Percentiles rank a stretch among this genome's conserved stretches.
Conservation (phyloP, 306 rosid genomes). For the Castanospermum australe region DNA sequence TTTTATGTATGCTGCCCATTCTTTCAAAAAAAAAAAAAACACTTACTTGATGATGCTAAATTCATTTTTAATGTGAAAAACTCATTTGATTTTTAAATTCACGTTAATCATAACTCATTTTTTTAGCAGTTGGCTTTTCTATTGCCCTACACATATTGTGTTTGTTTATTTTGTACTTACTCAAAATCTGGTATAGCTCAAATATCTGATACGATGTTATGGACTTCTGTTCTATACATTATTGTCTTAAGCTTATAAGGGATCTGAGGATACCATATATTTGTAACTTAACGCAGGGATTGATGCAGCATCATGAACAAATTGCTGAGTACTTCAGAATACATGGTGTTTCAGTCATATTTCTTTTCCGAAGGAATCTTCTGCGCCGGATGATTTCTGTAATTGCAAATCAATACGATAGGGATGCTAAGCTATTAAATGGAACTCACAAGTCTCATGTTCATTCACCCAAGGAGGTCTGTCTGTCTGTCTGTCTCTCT, state of each 20-base stretch:
- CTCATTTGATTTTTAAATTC: not conserved
- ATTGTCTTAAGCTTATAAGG: not conserved
- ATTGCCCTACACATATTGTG: not conserved
- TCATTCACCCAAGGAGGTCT: constrained; percentile 88
- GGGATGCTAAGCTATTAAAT: constrained; percentile 65
- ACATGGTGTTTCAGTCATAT: constrained; percentile 78
- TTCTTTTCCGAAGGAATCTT: constrained; percentile 95
- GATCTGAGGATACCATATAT: not conserved
- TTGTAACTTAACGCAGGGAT: constrained; percentile 59
- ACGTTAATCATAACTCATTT: not conserved
- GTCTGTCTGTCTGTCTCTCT: constrained; percentile 8
- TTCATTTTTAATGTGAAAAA: not conserved
- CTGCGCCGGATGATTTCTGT: constrained; percentile 92
- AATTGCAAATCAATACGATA: constrained; percentile 82
- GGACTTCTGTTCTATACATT: constrained; percentile 8
- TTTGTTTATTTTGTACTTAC: constrained; percentile 2
- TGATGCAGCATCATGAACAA: constrained; percentile 82
- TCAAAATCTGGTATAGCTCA: not conserved
- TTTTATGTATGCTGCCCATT: not conserved
- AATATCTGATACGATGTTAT: not conserved
- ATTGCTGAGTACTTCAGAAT: constrained; percentile 73
- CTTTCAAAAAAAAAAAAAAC: not conserved
- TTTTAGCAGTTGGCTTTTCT: not conserved
- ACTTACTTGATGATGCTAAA: not conserved
- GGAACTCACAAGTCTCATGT: constrained; percentile 99